Evolutionary conservation across 2,329 filamentous ascomycete species (phyloP).

Genomic region (Venturia pyrina): DNA sequence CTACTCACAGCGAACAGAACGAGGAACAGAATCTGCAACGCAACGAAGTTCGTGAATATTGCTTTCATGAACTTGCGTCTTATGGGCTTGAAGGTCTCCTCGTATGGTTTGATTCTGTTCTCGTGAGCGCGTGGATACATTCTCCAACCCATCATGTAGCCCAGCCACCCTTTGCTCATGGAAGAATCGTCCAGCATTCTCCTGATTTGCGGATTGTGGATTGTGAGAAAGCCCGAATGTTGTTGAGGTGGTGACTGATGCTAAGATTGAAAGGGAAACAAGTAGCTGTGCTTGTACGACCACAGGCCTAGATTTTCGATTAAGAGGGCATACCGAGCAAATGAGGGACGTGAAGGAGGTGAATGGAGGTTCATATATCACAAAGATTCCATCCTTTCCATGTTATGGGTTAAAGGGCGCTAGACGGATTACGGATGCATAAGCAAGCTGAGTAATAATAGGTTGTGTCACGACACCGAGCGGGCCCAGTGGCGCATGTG

Average conservation of each 20-base stretch:
- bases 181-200: background rate
- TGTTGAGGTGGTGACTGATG: background rate
- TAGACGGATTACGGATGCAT: background rate
- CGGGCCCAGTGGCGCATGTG: background rate
- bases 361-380: background rate
- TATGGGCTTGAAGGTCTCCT: background rate
- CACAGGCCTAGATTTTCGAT: background rate
- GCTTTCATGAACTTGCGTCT: constrained; percentile 7
- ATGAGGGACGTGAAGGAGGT: background rate
- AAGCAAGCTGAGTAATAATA: constrained; percentile 3
- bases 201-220: background rate
- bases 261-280: background rate
- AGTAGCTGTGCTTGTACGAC: background rate
- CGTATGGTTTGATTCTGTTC: background rate
- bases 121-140: constrained; percentile 11
- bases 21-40: constrained; percentile 13
- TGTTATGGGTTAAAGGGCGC: background rate
- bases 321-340: background rate
- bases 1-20: constrained; percentile 4
- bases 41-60: constrained; percentile 6
- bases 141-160: background rate
- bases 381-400: background rate
- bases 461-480: background rate
- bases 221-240: background rate
- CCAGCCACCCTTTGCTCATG: background rate